Conservation (phyloP, 192 early-diverging fungal genomes). For the Chytriomyces sp. region DNA sequence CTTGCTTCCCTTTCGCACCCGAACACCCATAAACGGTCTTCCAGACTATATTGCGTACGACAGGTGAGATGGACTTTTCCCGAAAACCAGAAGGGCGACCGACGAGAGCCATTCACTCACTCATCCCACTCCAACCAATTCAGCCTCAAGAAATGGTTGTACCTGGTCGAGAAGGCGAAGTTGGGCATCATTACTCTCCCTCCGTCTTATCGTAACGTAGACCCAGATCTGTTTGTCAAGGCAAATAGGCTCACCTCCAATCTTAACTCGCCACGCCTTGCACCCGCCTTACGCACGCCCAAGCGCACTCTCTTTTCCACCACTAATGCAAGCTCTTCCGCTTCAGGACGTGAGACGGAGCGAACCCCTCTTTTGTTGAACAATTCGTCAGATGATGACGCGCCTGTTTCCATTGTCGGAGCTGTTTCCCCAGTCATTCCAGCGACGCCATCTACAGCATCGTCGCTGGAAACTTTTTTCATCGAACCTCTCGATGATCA, state of each 20-base stretch:
- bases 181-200: constrained; percentile 38
- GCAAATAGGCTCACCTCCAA: constrained; percentile 3
- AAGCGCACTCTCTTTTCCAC: constrained; percentile 16
- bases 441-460: constrained; percentile 15
- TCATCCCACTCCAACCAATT: not conserved
- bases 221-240: constrained; percentile 24
- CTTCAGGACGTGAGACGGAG: not conserved
- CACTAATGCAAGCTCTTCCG: constrained; percentile 34
- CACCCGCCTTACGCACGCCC: constrained; percentile 18
- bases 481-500: constrained; percentile 78
- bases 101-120: not conserved
- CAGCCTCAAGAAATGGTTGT: constrained; percentile 55
- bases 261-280: not conserved
- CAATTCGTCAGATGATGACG: constrained; percentile 33
- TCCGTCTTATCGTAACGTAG: constrained; percentile 41
- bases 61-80: constrained; percentile 43
- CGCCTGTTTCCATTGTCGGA: too few relatives aligned
- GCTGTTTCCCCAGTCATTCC: too few relatives aligned
- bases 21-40: not conserved
- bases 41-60: not conserved
- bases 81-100: not conserved
- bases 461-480: constrained; percentile 52
- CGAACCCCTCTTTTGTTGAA: not conserved
- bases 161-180: constrained; percentile 51
- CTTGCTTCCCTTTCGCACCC: not conserved